Evolutionary conservation across 2,329 filamentous ascomycete species (phyloP).

Genomic region (Pseudocercospora eumusae): DNA sequence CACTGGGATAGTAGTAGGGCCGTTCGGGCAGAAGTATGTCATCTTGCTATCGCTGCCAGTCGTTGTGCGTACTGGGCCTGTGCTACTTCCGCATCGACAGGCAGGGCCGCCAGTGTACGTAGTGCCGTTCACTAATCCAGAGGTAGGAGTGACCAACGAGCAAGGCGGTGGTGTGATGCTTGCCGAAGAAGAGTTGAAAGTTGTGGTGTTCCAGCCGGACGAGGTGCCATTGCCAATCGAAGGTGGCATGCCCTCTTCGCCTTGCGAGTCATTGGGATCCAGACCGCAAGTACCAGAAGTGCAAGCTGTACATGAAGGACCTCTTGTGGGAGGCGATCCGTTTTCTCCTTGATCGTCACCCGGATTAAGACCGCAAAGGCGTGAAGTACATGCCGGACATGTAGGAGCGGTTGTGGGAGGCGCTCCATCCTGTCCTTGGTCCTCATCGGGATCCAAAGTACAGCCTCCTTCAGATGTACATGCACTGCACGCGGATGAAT

Average conservation of each 20-base stretch:
- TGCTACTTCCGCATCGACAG: not conserved
- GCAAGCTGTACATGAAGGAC: not conserved
- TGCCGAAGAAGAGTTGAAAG: not conserved
- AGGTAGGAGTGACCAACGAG: not conserved
- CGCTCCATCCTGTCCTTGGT: slow-evolving; percentile 9
- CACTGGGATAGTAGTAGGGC: not conserved
- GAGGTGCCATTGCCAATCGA: not conserved
- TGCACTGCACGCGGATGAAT: not conserved
- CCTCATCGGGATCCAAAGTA: slow-evolving; percentile 1
- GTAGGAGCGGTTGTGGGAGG: not conserved
- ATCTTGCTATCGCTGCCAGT: not conserved
- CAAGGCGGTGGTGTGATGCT: not conserved
- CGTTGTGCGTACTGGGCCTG: not conserved
- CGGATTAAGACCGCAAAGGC: not conserved
- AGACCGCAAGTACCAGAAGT: not conserved
- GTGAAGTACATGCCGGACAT: not conserved
- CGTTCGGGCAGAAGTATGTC: slow-evolving; percentile 1
- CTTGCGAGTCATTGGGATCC: not conserved
- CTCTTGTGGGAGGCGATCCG: not conserved
- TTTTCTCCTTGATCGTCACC: not conserved
- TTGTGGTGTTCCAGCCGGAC: not conserved
- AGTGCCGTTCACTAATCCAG: not conserved
- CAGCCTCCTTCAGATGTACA: slow-evolving; percentile 1
- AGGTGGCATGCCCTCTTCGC: not conserved
- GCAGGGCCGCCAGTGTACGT: not conserved